Evolutionary conservation across 2,329 filamentous ascomycete species (phyloP), one percentile per base, ranked within the genome.

Genomic region (Xylaria sp.): DNA sequence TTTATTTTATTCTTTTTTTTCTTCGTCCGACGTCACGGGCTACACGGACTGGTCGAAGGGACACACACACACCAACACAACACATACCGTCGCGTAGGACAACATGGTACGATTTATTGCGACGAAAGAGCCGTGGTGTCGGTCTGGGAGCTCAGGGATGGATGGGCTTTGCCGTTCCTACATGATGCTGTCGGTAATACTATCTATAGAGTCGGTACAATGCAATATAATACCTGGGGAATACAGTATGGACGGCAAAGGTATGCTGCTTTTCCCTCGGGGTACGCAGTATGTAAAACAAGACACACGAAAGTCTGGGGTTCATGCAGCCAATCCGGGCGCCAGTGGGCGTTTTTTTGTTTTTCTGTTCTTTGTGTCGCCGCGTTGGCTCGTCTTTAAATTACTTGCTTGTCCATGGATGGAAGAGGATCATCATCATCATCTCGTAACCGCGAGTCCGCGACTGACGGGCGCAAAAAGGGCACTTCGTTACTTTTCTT

Each of bases 251-350:
- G 63, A 65, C 37, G 11, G 37, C 8, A 42, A 42, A 42, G 11
- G 8, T 3, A 42, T 10, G 11, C 37, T 10, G 37, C 37, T 42
- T 13, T 52, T 62, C 57, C 44, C 49, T 57, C 39, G 44, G 50
- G 62, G 56, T 60, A 52, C 23, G 23, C 4, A 30, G 23, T 30
- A 30, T 30, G 23, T 30, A 30, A 30, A 30, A 30, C 23, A 30
- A 30, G 23, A 30, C 23, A 30, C 23, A 30, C 23, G 23, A 61
- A 62, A 66, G 66, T 64, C 60, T 67, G 66, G 64, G 65, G 68
- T 70, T 70, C 68, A 70, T 70, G 68, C 68, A 69, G 66, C 67
- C 65, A 63, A 44, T 59, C 55, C 19, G 50, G 59, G 9, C 23
- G 23, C 50, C 57, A 51, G 51, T 55, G 54, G 66, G 62, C 59